Base-by-base conservation (phyloP, 2,329 filamentous ascomycete species). In the Cladosporium oxysporum region DNA sequence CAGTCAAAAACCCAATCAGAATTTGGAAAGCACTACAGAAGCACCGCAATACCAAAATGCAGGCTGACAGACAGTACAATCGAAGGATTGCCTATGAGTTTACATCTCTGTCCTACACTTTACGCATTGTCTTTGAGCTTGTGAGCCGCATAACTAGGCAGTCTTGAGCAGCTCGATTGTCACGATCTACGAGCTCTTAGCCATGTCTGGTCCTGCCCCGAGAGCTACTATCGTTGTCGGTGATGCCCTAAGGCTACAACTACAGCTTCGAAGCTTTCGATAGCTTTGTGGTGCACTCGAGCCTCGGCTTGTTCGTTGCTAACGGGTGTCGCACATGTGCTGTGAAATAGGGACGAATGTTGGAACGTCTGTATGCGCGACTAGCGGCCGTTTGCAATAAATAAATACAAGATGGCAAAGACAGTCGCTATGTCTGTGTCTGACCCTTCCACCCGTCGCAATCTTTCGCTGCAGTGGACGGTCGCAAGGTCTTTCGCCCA, bases 181-280 rank as follows among this genome's bases (percentile, higher is more conserved):
- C 26, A 28, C 37, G 58, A 60, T 60, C 58, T 60, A 49, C 58
- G 28, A 33, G 37, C 41, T 33, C 23, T 21, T 49, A 50, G 37
- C 58, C 47, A 28, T 60, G 16, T 60, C 35, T 60, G 41, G 58
- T 60, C 16, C 1, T 33, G 14, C 41, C 12, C 58, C 58, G 58
- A 44, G 28, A 60, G 58, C 21, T 28, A 33, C 21, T 60, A 29
- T 49, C 23, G 37, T 12, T 23, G 12, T 12, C 8, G 23, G 41
- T 16, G 37, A 49, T 31, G 41, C 23, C 7, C 28, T 31, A 49
- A 26, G 12, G 23, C 26, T 18, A 31, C 35, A 8, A 47, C 4
- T 31, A n/a, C 58, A 33, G 57, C 23, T 49, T 4, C 7, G 58
- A 49, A 60, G 41, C 37, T 60, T 60, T 60, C 41, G 26, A 60